These are phyloP conservation scores for Symbiotaphrina buchneri DNA, from an alignment of 495 filamentous ascomycete species.

Conservation along the genomic window DNA sequence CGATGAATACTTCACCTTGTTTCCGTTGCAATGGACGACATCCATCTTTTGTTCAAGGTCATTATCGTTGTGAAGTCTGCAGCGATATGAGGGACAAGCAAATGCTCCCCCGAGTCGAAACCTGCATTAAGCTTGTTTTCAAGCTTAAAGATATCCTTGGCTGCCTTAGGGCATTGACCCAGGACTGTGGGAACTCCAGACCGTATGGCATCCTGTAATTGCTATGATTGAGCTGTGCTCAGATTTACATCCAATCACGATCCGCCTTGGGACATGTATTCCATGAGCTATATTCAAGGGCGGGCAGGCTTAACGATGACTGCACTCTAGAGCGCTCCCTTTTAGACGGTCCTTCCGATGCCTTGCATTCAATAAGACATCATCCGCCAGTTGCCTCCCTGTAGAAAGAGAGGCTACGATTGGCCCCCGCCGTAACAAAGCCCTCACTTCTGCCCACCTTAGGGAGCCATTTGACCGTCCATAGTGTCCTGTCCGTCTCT, in stretches of 20 bases:
- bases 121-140: too few relatives aligned
- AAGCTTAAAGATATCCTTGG: too few relatives aligned
- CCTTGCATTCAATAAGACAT: too few relatives aligned
- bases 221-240: background rate
- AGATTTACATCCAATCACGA: background rate
- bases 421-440: conserved; percentile 72
- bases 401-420: conserved; percentile 65
- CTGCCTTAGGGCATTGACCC: too few relatives aligned
- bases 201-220: background rate
- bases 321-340: background rate
- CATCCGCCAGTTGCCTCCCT: conserved; percentile 67
- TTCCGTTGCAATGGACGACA: too few relatives aligned
- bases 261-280: background rate
- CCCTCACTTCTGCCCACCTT: conserved; percentile 43
- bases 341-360: background rate
- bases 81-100: too few relatives aligned
- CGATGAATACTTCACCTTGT: too few relatives aligned
- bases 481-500: conserved; percentile 69
- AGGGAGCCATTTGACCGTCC: conserved; percentile 76
- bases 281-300: background rate
- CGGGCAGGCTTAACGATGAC: background rate
- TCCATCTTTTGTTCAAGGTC: too few relatives aligned
- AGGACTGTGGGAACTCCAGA: too few relatives aligned
- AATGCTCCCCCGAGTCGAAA: too few relatives aligned
- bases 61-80: too few relatives aligned